Conservation (phyloP, 495 filamentous ascomycete genomes). For the Tuber aestivum region DNA sequence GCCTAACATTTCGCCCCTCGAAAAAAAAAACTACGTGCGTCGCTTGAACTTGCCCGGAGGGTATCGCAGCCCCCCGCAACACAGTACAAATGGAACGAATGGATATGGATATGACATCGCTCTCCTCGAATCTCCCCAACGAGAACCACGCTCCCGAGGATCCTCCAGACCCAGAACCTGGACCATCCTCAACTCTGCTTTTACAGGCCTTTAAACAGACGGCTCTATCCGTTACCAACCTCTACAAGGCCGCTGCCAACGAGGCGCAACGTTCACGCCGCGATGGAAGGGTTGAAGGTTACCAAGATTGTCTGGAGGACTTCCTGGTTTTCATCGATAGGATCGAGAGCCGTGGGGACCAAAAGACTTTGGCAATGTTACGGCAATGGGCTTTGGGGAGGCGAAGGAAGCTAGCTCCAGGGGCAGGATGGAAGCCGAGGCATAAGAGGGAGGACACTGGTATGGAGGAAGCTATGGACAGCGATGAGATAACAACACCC, state of each 20-base stretch:
- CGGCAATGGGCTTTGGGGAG: slow-evolving; percentile 40
- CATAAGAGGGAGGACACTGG: not conserved
- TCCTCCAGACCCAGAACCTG: slow-evolving; percentile 54
- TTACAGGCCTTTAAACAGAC: slow-evolving; percentile 85
- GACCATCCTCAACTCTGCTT: slow-evolving; percentile 50
- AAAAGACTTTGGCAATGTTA: slow-evolving; percentile 30
- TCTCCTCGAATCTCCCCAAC: slow-evolving; percentile 42
- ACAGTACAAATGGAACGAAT: not conserved
- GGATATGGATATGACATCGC: slow-evolving; percentile 41
- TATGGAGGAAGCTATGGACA: slow-evolving; percentile 3
- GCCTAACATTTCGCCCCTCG: not conserved
- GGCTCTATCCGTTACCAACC: slow-evolving; percentile 87
- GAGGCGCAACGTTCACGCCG: slow-evolving; percentile 57
- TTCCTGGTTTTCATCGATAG: slow-evolving; percentile 75
- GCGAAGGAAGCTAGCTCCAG: slow-evolving; percentile 29
- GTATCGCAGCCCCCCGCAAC: not conserved
- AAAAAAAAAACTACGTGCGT: not conserved
- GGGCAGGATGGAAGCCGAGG: slow-evolving; percentile 16
- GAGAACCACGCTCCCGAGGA: slow-evolving; percentile 47
- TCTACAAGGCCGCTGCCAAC: slow-evolving; percentile 82
- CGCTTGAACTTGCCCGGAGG: not conserved
- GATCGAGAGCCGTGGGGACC: slow-evolving; percentile 31
- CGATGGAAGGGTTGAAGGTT: slow-evolving; percentile 60
- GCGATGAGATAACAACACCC: slow-evolving; percentile 6
- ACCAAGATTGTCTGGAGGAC: slow-evolving; percentile 91